These are phyloP conservation scores for Neofusicoccum parvum DNA, from an alignment of 2,329 filamentous ascomycete genomes.

Conservation along the genomic window DNA sequence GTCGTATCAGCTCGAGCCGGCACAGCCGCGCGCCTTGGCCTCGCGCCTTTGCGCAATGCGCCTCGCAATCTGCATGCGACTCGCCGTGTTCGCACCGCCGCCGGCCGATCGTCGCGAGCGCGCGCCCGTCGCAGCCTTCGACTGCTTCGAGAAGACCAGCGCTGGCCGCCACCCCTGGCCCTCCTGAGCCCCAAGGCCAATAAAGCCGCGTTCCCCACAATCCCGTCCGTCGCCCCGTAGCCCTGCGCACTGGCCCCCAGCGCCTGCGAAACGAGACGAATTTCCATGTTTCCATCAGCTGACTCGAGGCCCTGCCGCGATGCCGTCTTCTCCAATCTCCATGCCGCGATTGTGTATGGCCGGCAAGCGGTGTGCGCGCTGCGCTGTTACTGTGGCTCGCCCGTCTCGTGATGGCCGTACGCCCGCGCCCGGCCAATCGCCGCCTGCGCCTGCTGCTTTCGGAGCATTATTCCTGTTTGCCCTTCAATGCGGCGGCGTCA, in stretches of 20 bases:
- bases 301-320: not conserved
- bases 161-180: slow-evolving; percentile 1
- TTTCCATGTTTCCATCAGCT: slow-evolving; percentile 16
- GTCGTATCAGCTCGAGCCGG: slow-evolving; percentile 2
- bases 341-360: not conserved
- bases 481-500: slow-evolving; percentile 1
- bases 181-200: slow-evolving; percentile 10
- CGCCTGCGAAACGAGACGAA: slow-evolving; percentile 7
- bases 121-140: not conserved
- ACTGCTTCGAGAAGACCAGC: slow-evolving; percentile 15
- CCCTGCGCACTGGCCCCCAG: slow-evolving; percentile 13
- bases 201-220: slow-evolving; percentile 15
- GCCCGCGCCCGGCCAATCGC: not conserved
- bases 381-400: slow-evolving; percentile 16
- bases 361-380: slow-evolving; percentile 15
- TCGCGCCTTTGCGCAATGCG: slow-evolving; percentile 1
- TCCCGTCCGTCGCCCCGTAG: slow-evolving; percentile 13
- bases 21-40: slow-evolving; percentile 12
- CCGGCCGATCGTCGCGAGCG: slow-evolving; percentile 8
- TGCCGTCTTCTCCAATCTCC: slow-evolving; percentile 9
- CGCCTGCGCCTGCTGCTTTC: not conserved
- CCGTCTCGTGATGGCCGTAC: slow-evolving; percentile 12
- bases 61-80: slow-evolving; percentile 15
- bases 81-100: not conserved
- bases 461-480: not conserved